Conservation (phyloP, 1,284 basidiomycete species). For the Entoloma clypeatum region DNA sequence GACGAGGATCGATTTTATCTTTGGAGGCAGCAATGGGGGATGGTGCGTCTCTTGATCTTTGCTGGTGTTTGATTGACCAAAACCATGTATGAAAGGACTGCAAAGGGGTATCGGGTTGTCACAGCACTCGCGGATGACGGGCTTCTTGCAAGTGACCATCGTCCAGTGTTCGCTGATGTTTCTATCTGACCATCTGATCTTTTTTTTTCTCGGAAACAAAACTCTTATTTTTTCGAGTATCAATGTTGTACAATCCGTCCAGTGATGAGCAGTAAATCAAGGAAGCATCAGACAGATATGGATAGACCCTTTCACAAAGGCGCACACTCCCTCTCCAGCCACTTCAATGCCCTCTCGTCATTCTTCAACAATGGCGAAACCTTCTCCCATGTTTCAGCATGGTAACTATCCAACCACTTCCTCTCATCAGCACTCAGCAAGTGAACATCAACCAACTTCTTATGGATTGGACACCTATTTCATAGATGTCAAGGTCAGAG, state of each 20-base stretch:
- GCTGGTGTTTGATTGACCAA: slow-evolving; percentile 2
- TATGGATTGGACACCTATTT: slow-evolving; percentile 79
- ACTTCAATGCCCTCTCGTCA: slow-evolving; percentile 71
- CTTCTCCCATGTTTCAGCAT: slow-evolving; percentile 75
- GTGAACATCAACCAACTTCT: slow-evolving; percentile 68
- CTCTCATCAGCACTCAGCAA: slow-evolving; percentile 69
- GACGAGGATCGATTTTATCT: slow-evolving; percentile 51
- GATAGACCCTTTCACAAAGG: no score
- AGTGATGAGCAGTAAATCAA: no score
- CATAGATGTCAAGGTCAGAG: slow-evolving; percentile 3
- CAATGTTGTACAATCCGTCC: no score
- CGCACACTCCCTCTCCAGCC: slow-evolving; percentile 75
- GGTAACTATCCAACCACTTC: slow-evolving; percentile 85
- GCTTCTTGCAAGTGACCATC: slow-evolving; percentile 53
- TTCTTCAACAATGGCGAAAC: slow-evolving; percentile 68
- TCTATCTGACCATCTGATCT: slow-evolving; percentile 20
- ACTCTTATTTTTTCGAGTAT: no score
- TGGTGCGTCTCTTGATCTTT: slow-evolving; percentile 45
- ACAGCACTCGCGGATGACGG: slow-evolving; percentile 49
- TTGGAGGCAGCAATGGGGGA: slow-evolving; percentile 44
- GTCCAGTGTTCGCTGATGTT: slow-evolving; percentile 49
- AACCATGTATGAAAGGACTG: slow-evolving; percentile 29
- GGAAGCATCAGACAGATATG: no score
- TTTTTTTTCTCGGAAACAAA: no score
- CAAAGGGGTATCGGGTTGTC: slow-evolving; percentile 38